Evolutionary conservation across 2,329 filamentous ascomycete genomes (phyloP).

Genomic region (Ophiostoma himal-ulmi): DNA sequence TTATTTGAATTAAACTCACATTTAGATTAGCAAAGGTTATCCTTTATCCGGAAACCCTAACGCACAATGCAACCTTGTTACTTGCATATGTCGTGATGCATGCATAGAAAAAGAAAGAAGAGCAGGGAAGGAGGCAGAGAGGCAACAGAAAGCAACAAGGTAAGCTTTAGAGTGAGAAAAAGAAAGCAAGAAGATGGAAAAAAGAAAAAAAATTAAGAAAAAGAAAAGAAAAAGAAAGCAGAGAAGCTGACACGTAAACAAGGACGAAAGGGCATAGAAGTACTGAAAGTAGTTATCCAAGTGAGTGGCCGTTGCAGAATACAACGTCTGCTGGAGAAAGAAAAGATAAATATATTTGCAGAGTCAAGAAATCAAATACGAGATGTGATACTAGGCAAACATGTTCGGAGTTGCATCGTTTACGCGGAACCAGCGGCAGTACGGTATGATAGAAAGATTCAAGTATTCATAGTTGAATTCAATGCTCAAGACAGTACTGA

Average conservation of each 20-base stretch:
- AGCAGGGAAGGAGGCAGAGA: not conserved
- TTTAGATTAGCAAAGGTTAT: not conserved
- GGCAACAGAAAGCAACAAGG: not conserved
- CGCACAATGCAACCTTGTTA: slow-evolving; percentile 11
- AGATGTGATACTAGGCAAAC: not conserved
- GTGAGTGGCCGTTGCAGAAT: not conserved
- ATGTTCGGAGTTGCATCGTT: not conserved
- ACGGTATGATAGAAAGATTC: not conserved
- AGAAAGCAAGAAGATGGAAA: not conserved
- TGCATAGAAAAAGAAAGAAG: slow-evolving; percentile 6
- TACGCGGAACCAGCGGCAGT: slow-evolving; percentile 9
- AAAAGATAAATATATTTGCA: not conserved
- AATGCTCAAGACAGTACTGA: not conserved
- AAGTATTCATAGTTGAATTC: not conserved
- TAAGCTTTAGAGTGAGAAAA: not conserved
- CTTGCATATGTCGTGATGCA: slow-evolving; percentile 13
- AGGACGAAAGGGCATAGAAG: not conserved
- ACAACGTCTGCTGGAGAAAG: not conserved
- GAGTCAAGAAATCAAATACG: not conserved
- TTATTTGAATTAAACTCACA: not conserved
- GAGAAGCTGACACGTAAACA: not conserved
- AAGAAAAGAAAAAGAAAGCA: not conserved
- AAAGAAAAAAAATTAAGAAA: not conserved
- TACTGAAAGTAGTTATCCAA: not conserved
- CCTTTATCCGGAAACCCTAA: not conserved